phyloP scores from a whole-genome alignment of 2,329 filamentous ascomycete species.

The Pseudodiploospora longispora region DNA sequence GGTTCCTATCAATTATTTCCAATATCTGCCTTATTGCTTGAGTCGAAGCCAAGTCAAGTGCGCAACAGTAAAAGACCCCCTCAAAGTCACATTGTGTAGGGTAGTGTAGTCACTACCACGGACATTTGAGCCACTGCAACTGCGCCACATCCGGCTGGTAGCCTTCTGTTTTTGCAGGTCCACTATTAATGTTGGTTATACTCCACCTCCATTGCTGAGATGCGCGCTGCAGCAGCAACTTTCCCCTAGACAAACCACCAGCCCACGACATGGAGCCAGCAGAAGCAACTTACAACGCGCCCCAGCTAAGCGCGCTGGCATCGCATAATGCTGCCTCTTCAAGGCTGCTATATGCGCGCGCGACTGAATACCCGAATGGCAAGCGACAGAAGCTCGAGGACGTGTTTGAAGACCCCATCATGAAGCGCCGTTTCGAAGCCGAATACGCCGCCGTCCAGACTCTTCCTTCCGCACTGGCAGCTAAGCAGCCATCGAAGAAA shows the following conservation, averaged over 20 bases:
- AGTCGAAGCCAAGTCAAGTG: too few relatives aligned
- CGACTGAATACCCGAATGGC: constrained; percentile 15
- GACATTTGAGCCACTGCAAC: not conserved
- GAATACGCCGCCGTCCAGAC: constrained; percentile 76
- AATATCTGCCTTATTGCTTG: too few relatives aligned
- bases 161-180: constrained; percentile 10
- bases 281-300: constrained; percentile 23
- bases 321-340: constrained; percentile 26
- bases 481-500: constrained; percentile 58
- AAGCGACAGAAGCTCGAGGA: constrained; percentile 33
- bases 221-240: not conserved
- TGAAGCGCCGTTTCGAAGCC: constrained; percentile 47
- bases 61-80: too few relatives aligned
- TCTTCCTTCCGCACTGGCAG: constrained; percentile 68
- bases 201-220: too few relatives aligned
- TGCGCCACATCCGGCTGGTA: constrained; percentile 23
- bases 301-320: constrained; percentile 26
- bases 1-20: too few relatives aligned
- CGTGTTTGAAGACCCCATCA: constrained; percentile 23
- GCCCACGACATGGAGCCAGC: constrained; percentile 24
- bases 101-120: not conserved
- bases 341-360: constrained; percentile 23
- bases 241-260: constrained; percentile 5
- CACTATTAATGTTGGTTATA: too few relatives aligned
- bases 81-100: too few relatives aligned